Evolutionary conservation across 306 rosid species (phyloP).

Genomic region (Ceratonia siliqua): DNA sequence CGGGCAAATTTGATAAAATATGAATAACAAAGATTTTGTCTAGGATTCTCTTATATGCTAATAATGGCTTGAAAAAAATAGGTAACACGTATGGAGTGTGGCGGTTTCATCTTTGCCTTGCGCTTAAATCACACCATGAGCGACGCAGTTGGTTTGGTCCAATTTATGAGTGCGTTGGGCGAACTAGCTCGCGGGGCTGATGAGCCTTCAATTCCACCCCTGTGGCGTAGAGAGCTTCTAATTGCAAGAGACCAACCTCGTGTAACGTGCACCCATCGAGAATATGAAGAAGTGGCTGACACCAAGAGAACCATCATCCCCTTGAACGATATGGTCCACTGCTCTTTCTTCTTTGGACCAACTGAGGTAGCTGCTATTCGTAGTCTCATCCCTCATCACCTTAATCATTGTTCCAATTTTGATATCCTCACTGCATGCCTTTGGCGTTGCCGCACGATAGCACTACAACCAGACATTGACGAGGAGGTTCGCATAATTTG

Average conservation of each 20-base stretch:
- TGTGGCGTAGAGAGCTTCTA: neutral
- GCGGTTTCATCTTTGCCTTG: neutral
- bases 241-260: neutral
- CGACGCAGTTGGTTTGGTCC: neutral
- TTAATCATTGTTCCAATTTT: neutral
- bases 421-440: neutral
- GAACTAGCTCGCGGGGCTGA: neutral
- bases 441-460: neutral
- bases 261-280: no score
- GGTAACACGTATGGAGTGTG: conserved; percentile 1
- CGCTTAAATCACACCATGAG: neutral
- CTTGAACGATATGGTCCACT: neutral
- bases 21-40: no score
- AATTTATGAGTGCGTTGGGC: neutral
- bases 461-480: neutral
- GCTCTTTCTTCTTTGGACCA: neutral
- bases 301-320: no score
- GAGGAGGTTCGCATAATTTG: neutral
- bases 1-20: no score
- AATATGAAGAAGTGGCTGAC: neutral
- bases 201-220: neutral
- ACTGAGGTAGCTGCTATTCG: neutral
- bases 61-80: no score
- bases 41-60: no score
- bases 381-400: neutral